Evolutionary conservation across 176 grass and related monocot genomes (phyloP), one percentile per base, ranked within the genome.

Genomic region (Ensete glaucum): DNA sequence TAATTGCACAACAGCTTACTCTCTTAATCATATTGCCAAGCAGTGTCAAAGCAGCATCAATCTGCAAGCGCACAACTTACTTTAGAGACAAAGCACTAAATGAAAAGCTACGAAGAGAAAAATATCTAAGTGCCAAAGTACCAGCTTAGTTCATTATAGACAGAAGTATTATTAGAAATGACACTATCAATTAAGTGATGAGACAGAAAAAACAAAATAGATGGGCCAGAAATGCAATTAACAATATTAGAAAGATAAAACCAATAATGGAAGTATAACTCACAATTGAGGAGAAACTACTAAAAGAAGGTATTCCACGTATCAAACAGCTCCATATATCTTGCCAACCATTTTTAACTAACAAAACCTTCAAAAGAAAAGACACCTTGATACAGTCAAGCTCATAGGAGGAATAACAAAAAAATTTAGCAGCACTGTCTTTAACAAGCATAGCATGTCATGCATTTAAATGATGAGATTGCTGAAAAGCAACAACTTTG

Each of bases 261-360:
- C 60, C 63, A 79, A 55, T 54, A 64, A 82, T 85, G 73, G 79
- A 79, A 52, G n/a, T 12, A n/a, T 69, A 69, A 86, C 84, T 96
- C 74, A 97, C 93, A 79, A 87, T 67, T 79, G 81, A 79, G 76
- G 68, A 82, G 59, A 54, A 81, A 62, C 77, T 81, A 55, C 87
- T 92, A 72, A 97, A 83, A 51, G 87, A 75, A 21, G 87, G 85
- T 54, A 97, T 77, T 64, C 87, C 81, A 8, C 88, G 87, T 67
- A 92, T 80, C 85, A 97, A 87, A 57, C 76, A 88, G 74, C 74
- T 92, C 93, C 93, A 97, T 51, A 90, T 29, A 77, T 90, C 93
- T 90, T 92, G 93, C 90, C 93, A 97, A 78, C 78, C 74, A 80
- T 64, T 77, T 88, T 88, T 81, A 74, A 97, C 53, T 77, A 67